Percentiles rank a stretch among this genome's conserved stretches.
These are phyloP conservation scores for Debaryomyces psychrophilus DNA, from an alignment of 1,139 yeast species.

Conservation along the genomic window DNA sequence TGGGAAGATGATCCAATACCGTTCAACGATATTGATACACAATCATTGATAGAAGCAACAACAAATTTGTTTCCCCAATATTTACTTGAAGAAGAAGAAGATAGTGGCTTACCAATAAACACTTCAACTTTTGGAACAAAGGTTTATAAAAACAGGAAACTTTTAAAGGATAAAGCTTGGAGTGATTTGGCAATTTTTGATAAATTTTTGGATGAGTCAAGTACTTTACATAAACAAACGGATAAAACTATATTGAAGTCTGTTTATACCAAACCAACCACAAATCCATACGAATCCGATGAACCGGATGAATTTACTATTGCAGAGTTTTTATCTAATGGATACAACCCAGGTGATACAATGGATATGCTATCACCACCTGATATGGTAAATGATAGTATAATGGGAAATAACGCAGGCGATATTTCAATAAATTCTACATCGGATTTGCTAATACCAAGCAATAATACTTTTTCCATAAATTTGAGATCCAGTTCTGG, in stretches of 20 bases:
- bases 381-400: conserved; percentile 35
- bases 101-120: conserved; percentile 41
- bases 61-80: conserved; percentile 39
- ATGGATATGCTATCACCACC: conserved; percentile 20
- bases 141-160: conserved; percentile 37
- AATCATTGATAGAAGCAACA: conserved; percentile 40
- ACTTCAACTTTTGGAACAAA: conserved; percentile 45
- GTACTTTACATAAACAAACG: conserved; percentile 19
- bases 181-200: conserved; percentile 36
- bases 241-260: conserved; percentile 42
- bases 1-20: conserved; percentile 49
- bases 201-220: conserved; percentile 30
- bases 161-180: conserved; percentile 40
- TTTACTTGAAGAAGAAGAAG: conserved; percentile 46
- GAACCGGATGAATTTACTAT: conserved; percentile 23
- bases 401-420: conserved; percentile 25
- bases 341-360: conserved; percentile 23
- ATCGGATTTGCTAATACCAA: conserved; percentile 33
- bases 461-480: conserved; percentile 31
- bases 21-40: conserved; percentile 47
- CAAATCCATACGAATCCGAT: conserved; percentile 16
- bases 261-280: conserved; percentile 22
- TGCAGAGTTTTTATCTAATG: conserved; percentile 43
- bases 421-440: conserved; percentile 38
- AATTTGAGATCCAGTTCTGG: conserved; percentile 25